Base-by-base conservation (phyloP, 768 basidiomycete genomes). In the Pleurotus pulmonarius region DNA sequence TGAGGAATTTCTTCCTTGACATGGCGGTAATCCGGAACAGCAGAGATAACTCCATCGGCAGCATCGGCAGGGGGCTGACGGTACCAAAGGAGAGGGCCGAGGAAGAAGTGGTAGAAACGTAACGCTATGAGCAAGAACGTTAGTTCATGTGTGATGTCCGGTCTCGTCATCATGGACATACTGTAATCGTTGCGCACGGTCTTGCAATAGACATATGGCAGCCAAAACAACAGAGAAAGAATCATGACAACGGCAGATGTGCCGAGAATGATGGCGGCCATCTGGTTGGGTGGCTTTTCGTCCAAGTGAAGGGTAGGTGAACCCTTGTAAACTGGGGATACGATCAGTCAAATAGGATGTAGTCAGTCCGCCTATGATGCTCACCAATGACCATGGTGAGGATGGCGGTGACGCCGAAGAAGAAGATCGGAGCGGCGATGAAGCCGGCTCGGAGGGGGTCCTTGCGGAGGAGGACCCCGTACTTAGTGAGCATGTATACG, bases 91-190 rank as follows among this genome's bases (percentile, higher is more conserved):
- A 63, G 47, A 37, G 67, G 67, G 2, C 67, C 67, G 9, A 66
- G 59, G 63, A 69, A 69, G 63, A 69, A 67, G 58, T 69, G 67
- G 48, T 67, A 67, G 56, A 60, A 65, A 12, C 65, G 63, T 16
- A 69, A 41, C n/a, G 64, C 67, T 68, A 25, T 34, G 29, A 9
- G 8, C 8, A 1, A 34, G 8, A 3, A 11, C 20, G 8, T 34
- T 34, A 34, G 29, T 34, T 34, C 11, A 34, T 29, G 26, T 29
- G 5, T 29, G n/a, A n/a, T n/a, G n/a, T n/a, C n/a, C n/a, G 5
- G 6, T 29, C 5, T 29, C 8, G 26, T 6, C 26, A 29, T 5
- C 12, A 45, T 13, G 0, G 12, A 34, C 25, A 20, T 56, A 67
- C 64, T 67, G 58, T 69, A 67, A 41, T 69, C 67, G 44, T 65